phyloP scores from a whole-genome alignment of 495 filamentous ascomycete species.

The Evernia prunastri region DNA sequence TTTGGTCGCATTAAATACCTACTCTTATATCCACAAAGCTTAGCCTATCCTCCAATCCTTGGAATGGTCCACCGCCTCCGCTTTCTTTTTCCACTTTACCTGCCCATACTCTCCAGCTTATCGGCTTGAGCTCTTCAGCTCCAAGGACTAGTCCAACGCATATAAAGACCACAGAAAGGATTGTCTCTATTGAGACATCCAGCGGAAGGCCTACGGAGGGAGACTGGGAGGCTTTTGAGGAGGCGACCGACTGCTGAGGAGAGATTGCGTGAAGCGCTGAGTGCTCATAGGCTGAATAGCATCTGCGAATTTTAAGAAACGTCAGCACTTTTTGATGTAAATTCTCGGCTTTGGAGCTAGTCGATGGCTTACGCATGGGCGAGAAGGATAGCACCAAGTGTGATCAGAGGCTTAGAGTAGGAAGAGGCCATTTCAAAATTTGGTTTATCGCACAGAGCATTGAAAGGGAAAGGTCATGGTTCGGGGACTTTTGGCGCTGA shows the following conservation, averaged over 20 bases:
- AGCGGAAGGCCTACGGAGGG: slow-evolving; percentile 45
- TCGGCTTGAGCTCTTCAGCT: slow-evolving; percentile 63
- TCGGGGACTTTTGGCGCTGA: neutral
- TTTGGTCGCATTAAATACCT: slow-evolving; percentile 25
- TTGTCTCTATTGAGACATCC: slow-evolving; percentile 61
- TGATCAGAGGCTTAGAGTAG: slow-evolving; percentile 37
- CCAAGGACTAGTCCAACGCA: slow-evolving; percentile 66
- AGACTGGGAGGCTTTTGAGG: slow-evolving; percentile 18
- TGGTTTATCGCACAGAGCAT: too few species aligned
- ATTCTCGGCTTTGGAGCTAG: neutral
- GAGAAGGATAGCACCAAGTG: slow-evolving; percentile 60
- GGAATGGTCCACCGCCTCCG: slow-evolving; percentile 44
- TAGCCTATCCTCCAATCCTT: slow-evolving; percentile 50
- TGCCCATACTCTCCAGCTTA: slow-evolving; percentile 78
- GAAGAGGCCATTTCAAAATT: slow-evolving; percentile 18
- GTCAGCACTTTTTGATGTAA: slow-evolving; percentile 7
- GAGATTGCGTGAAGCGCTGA: slow-evolving; percentile 59
- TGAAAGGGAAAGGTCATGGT: neutral
- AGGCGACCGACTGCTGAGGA: slow-evolving; percentile 31
- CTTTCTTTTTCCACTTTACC: slow-evolving; percentile 68
- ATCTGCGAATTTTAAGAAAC: slow-evolving; percentile 41
- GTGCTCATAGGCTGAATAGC: slow-evolving; percentile 83
- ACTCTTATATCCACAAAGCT: slow-evolving; percentile 68
- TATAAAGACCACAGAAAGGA: slow-evolving; percentile 56
- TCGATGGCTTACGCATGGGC: slow-evolving; percentile 61